Conservation (phyloP, 1,139 yeast genomes). For the Saccharomycopsis phalli region DNA sequence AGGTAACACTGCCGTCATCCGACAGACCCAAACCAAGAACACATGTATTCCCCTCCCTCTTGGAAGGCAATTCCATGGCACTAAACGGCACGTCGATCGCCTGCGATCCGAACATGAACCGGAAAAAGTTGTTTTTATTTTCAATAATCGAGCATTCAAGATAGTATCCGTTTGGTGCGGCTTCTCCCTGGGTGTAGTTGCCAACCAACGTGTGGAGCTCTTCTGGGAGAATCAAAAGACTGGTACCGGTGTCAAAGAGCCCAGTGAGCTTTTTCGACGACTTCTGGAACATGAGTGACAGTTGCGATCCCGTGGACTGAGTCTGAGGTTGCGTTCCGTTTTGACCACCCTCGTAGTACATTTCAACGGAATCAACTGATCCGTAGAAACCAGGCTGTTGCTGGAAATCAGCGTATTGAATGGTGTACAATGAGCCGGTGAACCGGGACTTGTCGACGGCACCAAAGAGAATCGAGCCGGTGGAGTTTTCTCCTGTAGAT, state of each 20-base stretch:
- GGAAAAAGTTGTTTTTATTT: constrained; percentile 13
- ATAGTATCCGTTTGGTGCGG: constrained; percentile 7
- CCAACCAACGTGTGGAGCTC: constrained; percentile 1
- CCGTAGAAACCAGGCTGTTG: constrained; percentile 14
- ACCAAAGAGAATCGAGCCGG: constrained; percentile 16
- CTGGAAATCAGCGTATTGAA: constrained; percentile 4
- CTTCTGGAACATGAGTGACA: background rate
- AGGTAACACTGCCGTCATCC: constrained; percentile 19
- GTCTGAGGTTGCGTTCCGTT: background rate
- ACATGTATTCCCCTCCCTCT: constrained; percentile 6
- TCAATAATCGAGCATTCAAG: constrained; percentile 14
- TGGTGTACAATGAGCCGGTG: constrained; percentile 7
- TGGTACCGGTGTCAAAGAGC: constrained; percentile 18
- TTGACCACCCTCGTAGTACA: constrained; percentile 5
- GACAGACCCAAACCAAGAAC: constrained; percentile 12
- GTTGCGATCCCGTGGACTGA: background rate
- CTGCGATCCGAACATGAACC: constrained; percentile 8
- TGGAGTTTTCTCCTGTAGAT: background rate
- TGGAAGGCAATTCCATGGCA: constrained; percentile 9
- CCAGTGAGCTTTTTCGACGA: constrained; percentile 2
- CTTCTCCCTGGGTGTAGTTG: constrained; percentile 2
- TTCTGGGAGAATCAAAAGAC: constrained; percentile 11
- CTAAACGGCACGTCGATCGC: constrained; percentile 17
- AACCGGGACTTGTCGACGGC: constrained; percentile 17
- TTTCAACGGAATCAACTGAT: constrained; percentile 3